Percentiles rank a stretch among this genome's conserved stretches.
Evolutionary conservation across 768 basidiomycete genomes (phyloP).

Genomic region (Scleroderma bovista): DNA sequence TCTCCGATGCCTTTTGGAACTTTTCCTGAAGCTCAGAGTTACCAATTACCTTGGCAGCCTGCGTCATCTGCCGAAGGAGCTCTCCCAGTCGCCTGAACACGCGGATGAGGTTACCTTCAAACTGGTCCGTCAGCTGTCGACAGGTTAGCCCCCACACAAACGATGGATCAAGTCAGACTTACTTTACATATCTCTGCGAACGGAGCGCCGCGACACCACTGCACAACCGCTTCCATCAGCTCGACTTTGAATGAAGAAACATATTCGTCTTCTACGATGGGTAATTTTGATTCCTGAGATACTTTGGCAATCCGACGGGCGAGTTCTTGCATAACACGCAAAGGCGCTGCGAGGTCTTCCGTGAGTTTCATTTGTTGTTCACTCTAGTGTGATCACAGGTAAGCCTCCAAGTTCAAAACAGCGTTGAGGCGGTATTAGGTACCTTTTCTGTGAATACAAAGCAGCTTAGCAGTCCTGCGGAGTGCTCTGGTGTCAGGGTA

Average conservation of each 20-base stretch:
- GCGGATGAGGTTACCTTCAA: slow-evolving; percentile 94
- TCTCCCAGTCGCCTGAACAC: slow-evolving; percentile 94
- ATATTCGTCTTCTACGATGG: slow-evolving; percentile 90
- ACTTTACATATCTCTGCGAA: slow-evolving; percentile 98
- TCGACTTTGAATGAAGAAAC: slow-evolving; percentile 97
- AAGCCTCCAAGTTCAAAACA: neutral
- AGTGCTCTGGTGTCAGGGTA: slow-evolving; percentile 81
- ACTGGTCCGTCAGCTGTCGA: slow-evolving; percentile 86
- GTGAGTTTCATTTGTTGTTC: slow-evolving; percentile 82
- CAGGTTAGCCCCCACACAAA: neutral
- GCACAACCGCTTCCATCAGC: slow-evolving; percentile 95
- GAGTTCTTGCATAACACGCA: slow-evolving; percentile 93
- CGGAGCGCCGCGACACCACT: slow-evolving; percentile 97
- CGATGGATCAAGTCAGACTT: neutral
- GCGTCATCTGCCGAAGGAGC: slow-evolving; percentile 91
- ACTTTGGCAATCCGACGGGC: slow-evolving; percentile 96
- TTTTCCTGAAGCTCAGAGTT: slow-evolving; percentile 91
- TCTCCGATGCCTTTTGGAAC: slow-evolving; percentile 86
- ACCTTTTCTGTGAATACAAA: slow-evolving; percentile 99
- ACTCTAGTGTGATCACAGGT: slow-evolving; percentile 43
- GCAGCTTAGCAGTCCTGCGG: slow-evolving; percentile 90
- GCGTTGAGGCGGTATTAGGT: slow-evolving; percentile 7
- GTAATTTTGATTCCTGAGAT: slow-evolving; percentile 87
- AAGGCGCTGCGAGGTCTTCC: slow-evolving; percentile 88
- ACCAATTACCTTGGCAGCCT: slow-evolving; percentile 94